A percentile compares a stretch with the other conserved stretches of the same genome.
Evolutionary conservation across 192 early-diverging fungal species (phyloP).

Genomic region (Backusella tarrabulga): DNA sequence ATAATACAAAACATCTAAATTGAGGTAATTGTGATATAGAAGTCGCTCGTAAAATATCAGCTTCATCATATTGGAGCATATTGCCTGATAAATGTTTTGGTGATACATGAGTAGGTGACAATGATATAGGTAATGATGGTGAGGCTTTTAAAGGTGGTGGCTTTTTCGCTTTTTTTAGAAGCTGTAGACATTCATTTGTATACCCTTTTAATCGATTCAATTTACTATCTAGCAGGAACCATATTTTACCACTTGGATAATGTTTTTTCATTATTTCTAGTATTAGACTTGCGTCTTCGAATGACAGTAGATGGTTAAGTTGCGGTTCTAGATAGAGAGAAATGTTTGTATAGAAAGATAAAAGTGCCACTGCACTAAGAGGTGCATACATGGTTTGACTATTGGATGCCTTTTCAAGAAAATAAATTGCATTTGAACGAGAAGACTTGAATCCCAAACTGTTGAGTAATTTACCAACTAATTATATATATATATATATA

Average conservation of each 20-base stretch:
- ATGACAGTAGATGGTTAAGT: conserved; percentile 16
- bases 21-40: conserved; percentile 27
- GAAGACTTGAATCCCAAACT: conserved; percentile 34
- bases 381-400: conserved; percentile 21
- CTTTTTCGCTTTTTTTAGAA: conserved; percentile 10
- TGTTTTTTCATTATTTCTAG: conserved; percentile 23
- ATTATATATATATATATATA: neutral
- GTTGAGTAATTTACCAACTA: conserved; percentile 29
- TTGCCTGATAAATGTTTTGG: neutral
- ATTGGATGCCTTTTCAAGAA: conserved; percentile 21
- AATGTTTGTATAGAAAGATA: conserved; percentile 30
- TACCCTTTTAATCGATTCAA: conserved; percentile 23
- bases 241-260: conserved; percentile 26
- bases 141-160: neutral
- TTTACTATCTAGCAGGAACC: conserved; percentile 28
- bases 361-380: conserved; percentile 20
- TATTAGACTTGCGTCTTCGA: conserved; percentile 16
- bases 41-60: neutral
- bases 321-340: conserved; percentile 26
- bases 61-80: neutral
- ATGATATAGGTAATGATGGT: neutral
- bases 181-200: conserved; percentile 9
- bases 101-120: neutral
- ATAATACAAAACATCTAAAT: conserved; percentile 20
- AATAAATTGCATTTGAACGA: conserved; percentile 21